phyloP scores from a whole-genome alignment of 2,329 filamentous ascomycete genomes.

The Blastomyces silverae region DNA sequence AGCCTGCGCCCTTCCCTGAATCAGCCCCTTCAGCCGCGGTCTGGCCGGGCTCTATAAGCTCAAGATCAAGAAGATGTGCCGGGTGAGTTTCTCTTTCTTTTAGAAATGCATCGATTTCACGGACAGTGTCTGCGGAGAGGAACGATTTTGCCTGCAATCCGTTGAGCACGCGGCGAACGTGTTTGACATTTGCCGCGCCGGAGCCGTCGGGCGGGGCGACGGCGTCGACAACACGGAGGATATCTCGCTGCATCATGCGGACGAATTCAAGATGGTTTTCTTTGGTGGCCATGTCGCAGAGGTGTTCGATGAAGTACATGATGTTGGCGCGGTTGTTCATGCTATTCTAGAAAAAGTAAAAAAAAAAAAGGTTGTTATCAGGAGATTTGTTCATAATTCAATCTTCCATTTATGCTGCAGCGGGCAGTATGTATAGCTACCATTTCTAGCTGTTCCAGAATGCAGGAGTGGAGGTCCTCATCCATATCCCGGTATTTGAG shows the following conservation, averaged over 20 bases:
- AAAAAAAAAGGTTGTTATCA: not conserved
- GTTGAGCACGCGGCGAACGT: slow-evolving; percentile 72
- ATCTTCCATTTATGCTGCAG: not conserved
- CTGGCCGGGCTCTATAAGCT: slow-evolving; percentile 29
- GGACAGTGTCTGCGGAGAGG: slow-evolving; percentile 65
- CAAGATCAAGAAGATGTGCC: slow-evolving; percentile 50
- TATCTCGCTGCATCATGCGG: slow-evolving; percentile 90
- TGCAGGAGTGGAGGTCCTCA: slow-evolving; percentile 95
- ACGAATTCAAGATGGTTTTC: slow-evolving; percentile 75
- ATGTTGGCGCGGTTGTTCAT: slow-evolving; percentile 98
- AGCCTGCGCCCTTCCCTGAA: slow-evolving; percentile 24
- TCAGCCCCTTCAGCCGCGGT: slow-evolving; percentile 26
- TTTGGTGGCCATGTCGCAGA: slow-evolving; percentile 76
- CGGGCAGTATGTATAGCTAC: slow-evolving; percentile 39
- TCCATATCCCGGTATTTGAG: slow-evolving; percentile 90
- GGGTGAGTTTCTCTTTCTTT: slow-evolving; percentile 66
- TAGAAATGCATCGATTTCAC: slow-evolving; percentile 75
- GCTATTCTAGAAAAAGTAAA: slow-evolving; percentile 55
- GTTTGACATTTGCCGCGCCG: slow-evolving; percentile 88
- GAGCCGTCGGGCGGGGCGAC: slow-evolving; percentile 82
- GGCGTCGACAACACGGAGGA: slow-evolving; percentile 81
- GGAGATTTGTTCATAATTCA: not conserved
- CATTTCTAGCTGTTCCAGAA: slow-evolving; percentile 86
- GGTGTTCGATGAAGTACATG: slow-evolving; percentile 97
- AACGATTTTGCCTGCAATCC: slow-evolving; percentile 64